Evolutionary conservation across 2,329 filamentous ascomycete genomes (phyloP), one percentile per base, ranked within the genome.

Genomic region (Pseudogymnoascus sp.): DNA sequence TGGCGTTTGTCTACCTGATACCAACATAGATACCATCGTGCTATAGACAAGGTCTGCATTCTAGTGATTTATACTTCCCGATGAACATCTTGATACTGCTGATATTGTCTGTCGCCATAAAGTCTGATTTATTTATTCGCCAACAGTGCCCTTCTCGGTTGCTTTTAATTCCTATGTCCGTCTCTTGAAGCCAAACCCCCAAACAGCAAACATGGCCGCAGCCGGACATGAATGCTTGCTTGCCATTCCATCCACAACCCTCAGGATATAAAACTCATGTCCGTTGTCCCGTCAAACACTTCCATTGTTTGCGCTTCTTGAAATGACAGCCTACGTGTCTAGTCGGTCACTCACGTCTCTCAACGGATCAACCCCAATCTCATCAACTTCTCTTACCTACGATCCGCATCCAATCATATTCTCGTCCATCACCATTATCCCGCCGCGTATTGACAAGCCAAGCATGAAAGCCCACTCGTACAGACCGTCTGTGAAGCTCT

Each of bases 401-500:
- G 12, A 30, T 30, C 8, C 26, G 5, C 45, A 52, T 52, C 45
- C 23, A 52, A 52, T 18, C 23, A 52, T 5, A 28, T 30, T 13
- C n/a, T 10, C 45, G 8, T 5, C 45, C 2, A 2, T 8, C 23
- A 7, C 23, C 5, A 18, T 7, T 18, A 18, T 10, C n/a, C n/a
- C 23, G 45, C 26, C 15, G 15, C 23, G 1, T 18, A 9, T 30
- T 13, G 41, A 52, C 23, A 52, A 52, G 41, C 41, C n/a, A 52
- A 30, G 21, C 39, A 48, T 7, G 5, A 26, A 15, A 28, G 21
- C 7, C 7, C 7, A 2, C 18, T 52, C 41, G 5, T 52, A 30
- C 41, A 52, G 23, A 52, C 23, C 41, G 41, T 52, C 41, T n/a
- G 41, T 52, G 41, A 52, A 52, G 41, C 23, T 18, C 41, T 28